phyloP scores from a whole-genome alignment of 2,329 filamentous ascomycete species.

The Waltergamsia citrina region DNA sequence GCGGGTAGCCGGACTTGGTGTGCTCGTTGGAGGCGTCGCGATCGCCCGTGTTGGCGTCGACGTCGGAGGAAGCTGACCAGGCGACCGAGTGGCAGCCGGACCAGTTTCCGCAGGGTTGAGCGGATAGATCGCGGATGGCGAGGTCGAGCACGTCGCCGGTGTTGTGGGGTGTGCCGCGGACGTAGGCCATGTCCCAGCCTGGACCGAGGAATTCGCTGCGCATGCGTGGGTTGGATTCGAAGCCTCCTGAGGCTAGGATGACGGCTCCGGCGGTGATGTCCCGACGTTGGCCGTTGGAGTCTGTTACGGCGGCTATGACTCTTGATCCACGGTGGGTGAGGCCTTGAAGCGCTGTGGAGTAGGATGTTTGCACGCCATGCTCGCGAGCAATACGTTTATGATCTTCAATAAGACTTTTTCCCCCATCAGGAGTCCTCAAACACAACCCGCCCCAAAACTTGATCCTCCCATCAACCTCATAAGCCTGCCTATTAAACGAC shows the following conservation, averaged over 20 bases:
- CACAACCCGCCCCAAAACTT: conserved; percentile 60
- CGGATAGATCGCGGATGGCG: conserved; percentile 38
- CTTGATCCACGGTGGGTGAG: conserved; percentile 8
- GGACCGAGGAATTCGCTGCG: conserved; percentile 43
- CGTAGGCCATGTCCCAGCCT: conserved; percentile 52
- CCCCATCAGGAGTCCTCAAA: conserved; percentile 49
- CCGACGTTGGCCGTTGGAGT: conserved; percentile 15
- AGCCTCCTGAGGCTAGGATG: conserved; percentile 51
- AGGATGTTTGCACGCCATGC: conserved; percentile 33
- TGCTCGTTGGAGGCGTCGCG: conserved; percentile 53
- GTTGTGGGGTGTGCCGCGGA: conserved; percentile 56
- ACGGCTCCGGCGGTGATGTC: conserved; percentile 28
- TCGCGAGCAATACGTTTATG: conserved; percentile 30
- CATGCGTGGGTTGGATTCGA: conserved; percentile 51
- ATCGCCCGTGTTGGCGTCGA: conserved; percentile 40
- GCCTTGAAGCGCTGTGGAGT: conserved; percentile 32
- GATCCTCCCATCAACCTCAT: conserved; percentile 47
- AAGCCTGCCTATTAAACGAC: conserved; percentile 57
- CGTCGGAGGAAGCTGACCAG: conserved; percentile 52
- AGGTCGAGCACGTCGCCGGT: conserved; percentile 47
- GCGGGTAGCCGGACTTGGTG: conserved; percentile 60
- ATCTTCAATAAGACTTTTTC: conserved; percentile 46
- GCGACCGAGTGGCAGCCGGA: conserved; percentile 55
- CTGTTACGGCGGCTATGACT: conserved; percentile 13
- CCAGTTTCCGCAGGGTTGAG: conserved; percentile 47